Evolutionary conservation across 1,284 basidiomycete species (phyloP).

Genomic region (Marasmius tenuissimus): DNA sequence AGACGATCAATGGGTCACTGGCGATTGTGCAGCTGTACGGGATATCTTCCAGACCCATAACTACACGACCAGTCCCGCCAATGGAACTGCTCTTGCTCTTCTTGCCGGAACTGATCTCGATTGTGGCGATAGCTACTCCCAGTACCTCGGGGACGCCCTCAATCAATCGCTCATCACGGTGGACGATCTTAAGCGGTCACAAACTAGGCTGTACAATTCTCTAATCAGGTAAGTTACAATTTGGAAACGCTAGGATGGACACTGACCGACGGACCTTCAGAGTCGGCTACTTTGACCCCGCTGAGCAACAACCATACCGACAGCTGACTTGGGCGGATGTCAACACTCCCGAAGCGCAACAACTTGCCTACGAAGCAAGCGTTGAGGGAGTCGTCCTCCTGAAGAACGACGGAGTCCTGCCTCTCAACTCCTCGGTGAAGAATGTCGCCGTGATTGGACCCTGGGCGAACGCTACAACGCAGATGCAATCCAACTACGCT

Average conservation of each 20-base stretch:
- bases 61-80: conserved; percentile 40
- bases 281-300: conserved; percentile 56
- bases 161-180: conserved; percentile 45
- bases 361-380: conserved; percentile 50
- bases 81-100: conserved; percentile 49
- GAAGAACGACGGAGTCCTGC: conserved; percentile 57
- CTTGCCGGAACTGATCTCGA: conserved; percentile 57
- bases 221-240: conserved; percentile 43
- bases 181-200: conserved; percentile 39
- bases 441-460: conserved; percentile 55
- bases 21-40: conserved; percentile 38
- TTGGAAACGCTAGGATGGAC: background rate
- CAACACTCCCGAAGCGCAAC: conserved; percentile 44
- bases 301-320: conserved; percentile 48
- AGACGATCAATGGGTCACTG: conserved; percentile 51
- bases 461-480: conserved; percentile 52
- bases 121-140: conserved; percentile 48
- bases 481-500: conserved; percentile 58
- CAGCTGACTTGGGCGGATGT: conserved; percentile 44
- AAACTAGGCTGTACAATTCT: conserved; percentile 49
- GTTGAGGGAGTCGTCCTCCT: conserved; percentile 53
- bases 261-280: conserved; percentile 22
- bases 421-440: conserved; percentile 39
- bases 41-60: conserved; percentile 52
- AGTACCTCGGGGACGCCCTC: conserved; percentile 45